These are phyloP conservation scores for Phialophora expanda DNA, from an alignment of 2,329 filamentous ascomycete genomes.

Conservation along the genomic window DNA sequence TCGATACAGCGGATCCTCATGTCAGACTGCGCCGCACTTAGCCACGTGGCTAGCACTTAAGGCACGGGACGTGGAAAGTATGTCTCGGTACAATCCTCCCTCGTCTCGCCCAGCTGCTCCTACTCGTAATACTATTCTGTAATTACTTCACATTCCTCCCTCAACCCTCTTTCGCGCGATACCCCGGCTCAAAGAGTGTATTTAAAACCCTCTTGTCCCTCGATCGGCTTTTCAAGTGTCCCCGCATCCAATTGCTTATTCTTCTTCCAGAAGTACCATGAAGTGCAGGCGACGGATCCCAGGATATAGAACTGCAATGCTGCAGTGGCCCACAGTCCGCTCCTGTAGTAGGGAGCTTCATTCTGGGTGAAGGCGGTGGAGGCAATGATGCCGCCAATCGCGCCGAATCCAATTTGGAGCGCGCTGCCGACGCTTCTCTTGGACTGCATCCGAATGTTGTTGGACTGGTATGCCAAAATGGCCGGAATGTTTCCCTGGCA, in stretches of 20 bases:
- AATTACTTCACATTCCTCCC: not conserved
- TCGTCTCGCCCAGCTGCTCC: no score
- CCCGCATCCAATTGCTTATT: constrained; percentile 45
- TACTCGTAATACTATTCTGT: no score
- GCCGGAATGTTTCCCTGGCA: constrained; percentile 43
- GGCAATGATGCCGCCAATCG: constrained; percentile 39
- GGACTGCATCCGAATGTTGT: constrained; percentile 44
- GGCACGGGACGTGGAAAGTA: not conserved
- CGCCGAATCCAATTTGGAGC: constrained; percentile 53
- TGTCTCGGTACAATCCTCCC: not conserved
- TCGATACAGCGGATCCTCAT: not conserved
- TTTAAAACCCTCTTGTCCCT: constrained; percentile 41
- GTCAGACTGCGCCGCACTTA: not conserved
- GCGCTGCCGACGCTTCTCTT: constrained; percentile 38
- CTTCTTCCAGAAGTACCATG: constrained; percentile 41
- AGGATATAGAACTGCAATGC: constrained; percentile 36
- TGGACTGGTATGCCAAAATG: constrained; percentile 44
- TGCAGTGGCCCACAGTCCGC: constrained; percentile 36
- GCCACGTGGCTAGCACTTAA: no score
- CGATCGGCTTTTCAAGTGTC: constrained; percentile 43
- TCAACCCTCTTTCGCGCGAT: no score
- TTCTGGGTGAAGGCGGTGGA: constrained; percentile 37
- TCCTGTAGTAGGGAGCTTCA: constrained; percentile 39
- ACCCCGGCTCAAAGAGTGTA: constrained; percentile 19
- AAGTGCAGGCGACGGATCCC: constrained; percentile 40